Evolutionary conservation across 179 eudicot species (phyloP), one percentile per base, ranked within the genome.

Genomic region (Drosera spatulata): DNA sequence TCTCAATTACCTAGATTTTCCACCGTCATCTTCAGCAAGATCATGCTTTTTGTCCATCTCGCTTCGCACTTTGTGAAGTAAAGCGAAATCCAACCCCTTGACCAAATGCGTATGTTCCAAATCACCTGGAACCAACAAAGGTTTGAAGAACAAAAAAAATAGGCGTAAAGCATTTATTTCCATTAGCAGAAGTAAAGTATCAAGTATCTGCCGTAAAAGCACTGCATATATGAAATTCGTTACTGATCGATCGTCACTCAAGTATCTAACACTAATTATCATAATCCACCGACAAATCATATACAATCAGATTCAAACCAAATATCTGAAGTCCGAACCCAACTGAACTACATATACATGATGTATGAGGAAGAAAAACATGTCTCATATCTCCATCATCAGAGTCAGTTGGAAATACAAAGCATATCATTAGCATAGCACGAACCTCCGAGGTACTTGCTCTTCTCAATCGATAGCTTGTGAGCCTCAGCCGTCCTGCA

Each of bases 51-150:
- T 88, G 80, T 85, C 96, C 67, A 91, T 85, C 80, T 91, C 98
- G 73, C 98, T 91, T 77, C 85, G 78, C 51, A 91, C 89, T 88
- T 91, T 91, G 75, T 86, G 67, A 69, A 91, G 95, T 73, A 91
- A 81, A 63, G 98, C 98, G 76, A 76, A 91, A 75, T 91, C 98
- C 85, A 91, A 75, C 51, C 98, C 98, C 76, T 91, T 91, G 41
- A 91, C 98, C 84, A 91, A 81, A 80, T 91, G 98, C 38, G 98
- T 91, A 77, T 91, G 98, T 74, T 91, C 98, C 73, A 91, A 96
- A 79, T 91, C 98, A 82, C 98, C 98, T 89, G 68, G 45, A 61
- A 10, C 52, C 49, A 68, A 62, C 45, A 22, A 22, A 22, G 33
- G 33, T 22, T 22, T 22, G 33, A 22, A 22, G 33, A 22, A 22